Conservation (phyloP, 2,329 filamentous ascomycete genomes). For the Paraphoma chrysanthemicola region DNA sequence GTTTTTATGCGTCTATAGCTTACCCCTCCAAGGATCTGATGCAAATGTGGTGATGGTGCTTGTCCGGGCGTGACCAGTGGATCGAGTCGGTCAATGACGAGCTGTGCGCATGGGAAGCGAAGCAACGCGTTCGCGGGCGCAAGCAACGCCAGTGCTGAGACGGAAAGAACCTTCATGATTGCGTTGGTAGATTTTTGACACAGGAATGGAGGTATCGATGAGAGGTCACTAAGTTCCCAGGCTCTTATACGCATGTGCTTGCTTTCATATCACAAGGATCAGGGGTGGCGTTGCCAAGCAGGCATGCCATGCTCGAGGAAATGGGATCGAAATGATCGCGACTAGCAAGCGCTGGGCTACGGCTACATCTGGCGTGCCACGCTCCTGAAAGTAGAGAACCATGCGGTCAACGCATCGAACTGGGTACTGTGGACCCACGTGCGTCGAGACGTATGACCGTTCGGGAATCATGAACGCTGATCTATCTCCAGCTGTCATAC, state of each 20-base stretch:
- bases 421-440: background rate
- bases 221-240: background rate
- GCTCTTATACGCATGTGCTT: slow-evolving; percentile 4
- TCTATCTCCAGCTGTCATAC: background rate
- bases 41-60: slow-evolving; percentile 31
- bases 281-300: slow-evolving; percentile 1
- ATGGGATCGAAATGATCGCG: background rate
- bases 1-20: background rate
- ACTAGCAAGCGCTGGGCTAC: slow-evolving; percentile 1
- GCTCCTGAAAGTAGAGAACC: too few species aligned
- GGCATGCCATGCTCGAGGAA: slow-evolving; percentile 1
- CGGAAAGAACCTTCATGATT: slow-evolving; percentile 26
- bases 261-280: background rate
- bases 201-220: background rate
- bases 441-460: background rate
- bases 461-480: background rate
- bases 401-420: too few species aligned
- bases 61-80: slow-evolving; percentile 32
- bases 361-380: too few species aligned
- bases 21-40: slow-evolving; percentile 33
- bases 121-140: slow-evolving; percentile 25
- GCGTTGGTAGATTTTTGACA: background rate
- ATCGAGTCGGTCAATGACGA: slow-evolving; percentile 32
- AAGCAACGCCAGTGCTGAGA: slow-evolving; percentile 16
- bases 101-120: slow-evolving; percentile 33